Percentiles rank a stretch among this genome's conserved stretches.
Evolutionary conservation across 148 eudicot genomes (phyloP).

Genomic region (Fagopyrum homotropicum): DNA sequence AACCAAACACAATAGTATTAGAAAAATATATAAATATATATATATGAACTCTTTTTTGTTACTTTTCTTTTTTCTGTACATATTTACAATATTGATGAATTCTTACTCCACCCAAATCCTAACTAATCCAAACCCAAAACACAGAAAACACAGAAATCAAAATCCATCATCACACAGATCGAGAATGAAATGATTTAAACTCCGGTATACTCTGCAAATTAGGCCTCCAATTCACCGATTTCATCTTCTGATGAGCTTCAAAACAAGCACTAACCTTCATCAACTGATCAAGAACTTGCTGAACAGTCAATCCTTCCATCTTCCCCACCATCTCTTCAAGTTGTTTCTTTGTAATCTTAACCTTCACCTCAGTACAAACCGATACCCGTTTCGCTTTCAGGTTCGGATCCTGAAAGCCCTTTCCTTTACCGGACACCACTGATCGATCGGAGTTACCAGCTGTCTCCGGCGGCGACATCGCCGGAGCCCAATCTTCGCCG

Average conservation of each 20-base stretch:
- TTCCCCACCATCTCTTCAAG: slow-evolving; percentile 24
- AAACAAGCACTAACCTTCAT: slow-evolving; percentile 25
- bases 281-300: slow-evolving; percentile 33
- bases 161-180: background rate
- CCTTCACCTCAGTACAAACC: slow-evolving; percentile 25
- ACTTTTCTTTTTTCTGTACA: background rate
- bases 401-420: background rate
- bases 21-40: too few species aligned
- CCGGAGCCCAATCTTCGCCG: slow-evolving; percentile 11
- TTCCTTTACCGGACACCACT: background rate
- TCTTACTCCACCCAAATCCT: background rate
- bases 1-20: background rate
- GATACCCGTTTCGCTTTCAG: background rate
- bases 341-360: slow-evolving; percentile 40
- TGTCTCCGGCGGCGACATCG: background rate
- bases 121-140: background rate
- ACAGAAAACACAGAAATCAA: background rate
- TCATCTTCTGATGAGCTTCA: slow-evolving; percentile 26
- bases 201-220: slow-evolving; percentile 49
- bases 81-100: background rate
- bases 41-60: too few species aligned
- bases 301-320: slow-evolving; percentile 22
- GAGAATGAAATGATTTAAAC: background rate
- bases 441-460: background rate
- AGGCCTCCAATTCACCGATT: slow-evolving; percentile 39